These are phyloP conservation scores for Starmerella bombicola DNA, from an alignment of 805 yeast species.

Conservation along the genomic window DNA sequence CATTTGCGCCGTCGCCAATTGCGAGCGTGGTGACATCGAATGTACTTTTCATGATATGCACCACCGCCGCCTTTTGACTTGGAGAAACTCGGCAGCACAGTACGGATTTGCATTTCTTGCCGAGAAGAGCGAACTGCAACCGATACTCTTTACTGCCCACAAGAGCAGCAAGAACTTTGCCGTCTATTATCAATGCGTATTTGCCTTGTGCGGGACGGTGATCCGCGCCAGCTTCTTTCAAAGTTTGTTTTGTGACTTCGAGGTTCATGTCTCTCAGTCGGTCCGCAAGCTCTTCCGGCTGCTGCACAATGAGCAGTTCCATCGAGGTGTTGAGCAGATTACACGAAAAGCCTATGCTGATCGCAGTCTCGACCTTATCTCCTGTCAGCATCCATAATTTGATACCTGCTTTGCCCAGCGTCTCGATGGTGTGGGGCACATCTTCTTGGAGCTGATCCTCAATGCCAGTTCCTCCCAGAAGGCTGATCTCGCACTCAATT, in stretches of 20 bases:
- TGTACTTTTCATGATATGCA: constrained; percentile 47
- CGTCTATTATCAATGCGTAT: constrained; percentile 57
- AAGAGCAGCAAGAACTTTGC: constrained; percentile 43
- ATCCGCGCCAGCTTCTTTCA: constrained; percentile 42
- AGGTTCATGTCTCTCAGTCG: constrained; percentile 37
- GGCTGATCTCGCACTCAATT: constrained; percentile 43
- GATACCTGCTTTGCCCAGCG: constrained; percentile 58
- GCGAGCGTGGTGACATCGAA: constrained; percentile 67
- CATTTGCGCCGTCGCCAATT: constrained; percentile 79
- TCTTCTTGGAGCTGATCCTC: constrained; percentile 70
- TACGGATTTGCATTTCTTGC: constrained; percentile 69
- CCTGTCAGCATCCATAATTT: constrained; percentile 78
- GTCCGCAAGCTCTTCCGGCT: constrained; percentile 36
- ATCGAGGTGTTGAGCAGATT: constrained; percentile 53
- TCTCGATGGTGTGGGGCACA: constrained; percentile 60
- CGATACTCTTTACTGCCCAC: constrained; percentile 30
- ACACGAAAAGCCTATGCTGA: constrained; percentile 71
- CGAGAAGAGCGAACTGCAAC: constrained; percentile 49
- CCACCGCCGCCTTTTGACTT: constrained; percentile 68
- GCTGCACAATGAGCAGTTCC: constrained; percentile 39
- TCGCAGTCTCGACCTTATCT: constrained; percentile 73
- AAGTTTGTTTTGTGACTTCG: constrained; percentile 30
- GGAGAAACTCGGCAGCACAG: constrained; percentile 77
- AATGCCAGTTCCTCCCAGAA: constrained; percentile 71
- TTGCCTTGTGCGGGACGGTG: constrained; percentile 52